Evolutionary conservation across 305 asterid genomes (phyloP), one percentile per base, ranked within the genome.

Genomic region (Caryopteris hybrid): DNA sequence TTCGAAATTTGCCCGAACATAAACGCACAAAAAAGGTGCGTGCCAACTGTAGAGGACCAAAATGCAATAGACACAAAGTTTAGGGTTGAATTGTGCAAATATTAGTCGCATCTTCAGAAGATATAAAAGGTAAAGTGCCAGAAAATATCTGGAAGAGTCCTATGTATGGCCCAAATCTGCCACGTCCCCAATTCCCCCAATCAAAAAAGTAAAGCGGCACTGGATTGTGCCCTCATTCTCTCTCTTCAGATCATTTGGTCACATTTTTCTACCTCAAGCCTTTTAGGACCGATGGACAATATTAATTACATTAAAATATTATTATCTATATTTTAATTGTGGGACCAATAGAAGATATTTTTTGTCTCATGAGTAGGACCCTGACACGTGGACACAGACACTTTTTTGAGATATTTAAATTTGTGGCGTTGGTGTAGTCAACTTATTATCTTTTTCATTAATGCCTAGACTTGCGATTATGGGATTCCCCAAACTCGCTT

Each of bases 141-240:
- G 42, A 87, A 87, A 90, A 82, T 90, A 87, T 89, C 96, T 83
- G 14, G 21, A 70, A 34, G 66, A 14, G 31, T 62, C 63, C 17
- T 5, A 73, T 76, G 77, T 71, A 64, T 78, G 95, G 92, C 76
- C 78, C 80, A 71, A 84, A 84, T 21, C 70, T 62, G 86, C 92
- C 88, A 81, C 86, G 91, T 86, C 77, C 34, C 56, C 62, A 18
- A 11, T 29, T 23, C 51, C n/a, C 25, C 33, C 62, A 9, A 56
- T 48, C 31, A 50, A 70, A n/a, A 84, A 75, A 66, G 72, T 70
- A 31, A 67, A 64, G 55, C 13, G 31, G 57, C 53, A 29, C 34
- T 51, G 50, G 79, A 10, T 43, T 43, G 38, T 52, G 27, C n/a
- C n/a, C n/a, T n/a, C n/a, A n/a, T n/a, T n/a, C n/a, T n/a, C n/a